Base-by-base conservation (phyloP, 441 rosid species). In the Monsonia emarginata region DNA sequence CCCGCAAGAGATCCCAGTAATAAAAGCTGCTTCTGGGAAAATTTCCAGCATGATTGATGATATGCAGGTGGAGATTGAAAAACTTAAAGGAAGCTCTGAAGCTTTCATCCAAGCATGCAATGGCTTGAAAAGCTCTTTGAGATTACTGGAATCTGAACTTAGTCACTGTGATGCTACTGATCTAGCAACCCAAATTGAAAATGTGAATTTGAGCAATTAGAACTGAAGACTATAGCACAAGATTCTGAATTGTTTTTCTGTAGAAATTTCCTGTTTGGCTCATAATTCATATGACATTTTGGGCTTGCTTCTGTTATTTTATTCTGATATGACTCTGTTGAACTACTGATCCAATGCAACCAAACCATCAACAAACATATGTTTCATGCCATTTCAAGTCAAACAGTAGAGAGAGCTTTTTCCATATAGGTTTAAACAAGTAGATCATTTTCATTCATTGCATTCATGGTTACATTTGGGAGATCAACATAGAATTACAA, bases 1-100 rank as follows among this genome's bases (percentile, higher is more conserved):
- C 0, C 96, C 96, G 0, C 97, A 90, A 69, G 98, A 94, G 78
- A 4, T 80, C 26, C 61, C 72, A 11, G 82, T 80, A 6, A 85
- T 89, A 75, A 74, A 32, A 63, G 78, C 68, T 7, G 76, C 85
- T 7, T 72, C 76, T 62, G 79, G 71, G 72, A 74, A 80, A 65
- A 73, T 94, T 34, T 73, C 73, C 0, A 72, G 67, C 22, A 66
- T 71, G 25, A 65, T 78, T 1, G 54, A 54, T 40, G 82, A 77
- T 71, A 38, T 83, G n/a, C 81, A 73, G 74, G 63, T 42, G 5
- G 88, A 83, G 69, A 79, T 86, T 8, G 77, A 76, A 32, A 30
- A 76, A 60, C 78, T 84, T 56, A 75, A 76, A 70, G 75, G 80
- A 68, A 65, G 68, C 61, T 76, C 88, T 0, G 90, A 82, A 2